These are phyloP conservation scores for Purpureocillium lavendulum DNA, from an alignment of 2,329 filamentous ascomycete species.

Conservation along the genomic window DNA sequence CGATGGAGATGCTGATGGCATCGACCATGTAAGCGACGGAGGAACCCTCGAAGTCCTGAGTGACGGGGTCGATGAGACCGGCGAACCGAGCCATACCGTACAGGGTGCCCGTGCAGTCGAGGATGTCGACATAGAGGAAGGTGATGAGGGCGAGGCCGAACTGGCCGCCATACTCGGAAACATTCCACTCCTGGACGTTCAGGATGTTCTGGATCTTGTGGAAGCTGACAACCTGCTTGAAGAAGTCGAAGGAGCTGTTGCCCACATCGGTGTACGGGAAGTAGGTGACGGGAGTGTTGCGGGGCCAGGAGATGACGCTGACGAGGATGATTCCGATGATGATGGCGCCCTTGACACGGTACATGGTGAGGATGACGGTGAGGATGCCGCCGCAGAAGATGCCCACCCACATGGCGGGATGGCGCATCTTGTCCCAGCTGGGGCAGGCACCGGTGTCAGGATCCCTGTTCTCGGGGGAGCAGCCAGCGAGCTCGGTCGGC, in stretches of 20 bases:
- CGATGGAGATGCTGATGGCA: conserved; percentile 69
- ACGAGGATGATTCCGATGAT: conserved; percentile 77
- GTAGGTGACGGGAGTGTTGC: conserved; percentile 66
- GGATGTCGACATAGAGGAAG: conserved; percentile 84
- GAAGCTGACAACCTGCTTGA: conserved; percentile 80
- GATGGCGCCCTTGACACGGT: conserved; percentile 79
- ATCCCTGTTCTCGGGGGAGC: conserved; percentile 33
- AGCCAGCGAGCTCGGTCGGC: conserved; percentile 69
- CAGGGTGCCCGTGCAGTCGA: conserved; percentile 77
- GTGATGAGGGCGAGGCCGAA: conserved; percentile 81
- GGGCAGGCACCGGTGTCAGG: conserved; percentile 50
- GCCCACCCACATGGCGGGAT: conserved; percentile 76
- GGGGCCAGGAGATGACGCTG: conserved; percentile 83
- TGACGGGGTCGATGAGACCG: conserved; percentile 69
- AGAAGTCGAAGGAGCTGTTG: conserved; percentile 70
- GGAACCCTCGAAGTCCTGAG: conserved; percentile 81
- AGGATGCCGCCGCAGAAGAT: conserved; percentile 80
- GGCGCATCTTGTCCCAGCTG: conserved; percentile 64
- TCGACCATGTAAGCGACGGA: conserved; percentile 79
- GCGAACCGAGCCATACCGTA: conserved; percentile 87
- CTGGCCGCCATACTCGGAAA: conserved; percentile 60
- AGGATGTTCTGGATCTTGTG: conserved; percentile 65
- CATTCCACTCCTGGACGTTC: conserved; percentile 65
- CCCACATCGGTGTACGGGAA: conserved; percentile 68
- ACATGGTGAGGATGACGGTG: conserved; percentile 74